Conservation (phyloP, 2,329 filamentous ascomycete species). For the Bertia moriformis region DNA sequence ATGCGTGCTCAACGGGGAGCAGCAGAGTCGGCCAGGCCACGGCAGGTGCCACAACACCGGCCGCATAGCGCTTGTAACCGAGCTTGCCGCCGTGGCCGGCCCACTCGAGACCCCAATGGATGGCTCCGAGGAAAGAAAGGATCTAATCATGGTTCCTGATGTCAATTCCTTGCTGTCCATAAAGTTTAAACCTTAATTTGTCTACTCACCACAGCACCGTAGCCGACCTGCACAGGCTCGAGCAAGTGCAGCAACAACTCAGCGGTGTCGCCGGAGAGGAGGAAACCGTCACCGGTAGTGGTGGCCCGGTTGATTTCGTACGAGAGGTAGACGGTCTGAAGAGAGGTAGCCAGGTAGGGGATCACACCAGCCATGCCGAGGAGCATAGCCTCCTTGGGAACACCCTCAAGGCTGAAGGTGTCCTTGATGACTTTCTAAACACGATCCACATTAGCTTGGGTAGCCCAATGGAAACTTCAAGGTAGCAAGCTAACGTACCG, state of each 20-base stretch:
- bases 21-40: conserved; percentile 83
- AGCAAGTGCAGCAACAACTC: conserved; percentile 58
- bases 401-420: conserved; percentile 48
- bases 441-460: not conserved
- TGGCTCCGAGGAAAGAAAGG: conserved; percentile 81
- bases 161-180: too few species aligned
- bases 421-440: conserved; percentile 49
- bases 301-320: conserved; percentile 64
- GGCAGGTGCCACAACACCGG: conserved; percentile 65
- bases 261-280: conserved; percentile 58
- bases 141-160: conserved; percentile 27
- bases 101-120: conserved; percentile 76
- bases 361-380: conserved; percentile 66
- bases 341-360: conserved; percentile 72
- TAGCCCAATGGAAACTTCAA: not conserved
- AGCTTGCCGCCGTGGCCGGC: conserved; percentile 43
- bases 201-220: conserved; percentile 53
- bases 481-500: not conserved
- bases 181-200: too few species aligned
- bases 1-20: conserved; percentile 68
- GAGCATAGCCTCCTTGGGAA: conserved; percentile 53
- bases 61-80: conserved; percentile 68
- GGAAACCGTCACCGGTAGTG: conserved; percentile 41
- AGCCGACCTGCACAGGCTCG: conserved; percentile 80
- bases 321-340: conserved; percentile 68